Conservation (phyloP, 805 yeast genomes). For the Yamadazyma insecticola region DNA sequence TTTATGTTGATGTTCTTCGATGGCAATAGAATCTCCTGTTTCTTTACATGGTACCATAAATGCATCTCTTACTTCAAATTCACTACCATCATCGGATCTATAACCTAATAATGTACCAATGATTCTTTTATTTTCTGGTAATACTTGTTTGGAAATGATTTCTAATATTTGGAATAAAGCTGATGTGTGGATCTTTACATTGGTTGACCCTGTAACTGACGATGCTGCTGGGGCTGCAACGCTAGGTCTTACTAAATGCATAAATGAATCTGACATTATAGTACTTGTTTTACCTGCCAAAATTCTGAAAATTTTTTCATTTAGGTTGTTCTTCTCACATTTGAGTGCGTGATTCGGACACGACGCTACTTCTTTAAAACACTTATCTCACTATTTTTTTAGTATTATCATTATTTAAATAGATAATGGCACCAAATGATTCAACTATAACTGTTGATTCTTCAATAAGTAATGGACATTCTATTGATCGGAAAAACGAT, state of each 20-base stretch:
- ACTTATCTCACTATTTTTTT: too few relatives aligned
- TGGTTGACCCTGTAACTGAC: conserved; percentile 44
- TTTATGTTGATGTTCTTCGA: conserved; percentile 73
- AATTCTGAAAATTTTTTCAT: conserved; percentile 5
- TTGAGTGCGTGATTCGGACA: too few relatives aligned
- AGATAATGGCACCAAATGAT: too few relatives aligned
- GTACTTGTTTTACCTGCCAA: not conserved
- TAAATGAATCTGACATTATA: conserved; percentile 30
- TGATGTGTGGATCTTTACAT: conserved; percentile 57
- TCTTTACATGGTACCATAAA: conserved; percentile 79
- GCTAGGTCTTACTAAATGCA: conserved; percentile 49
- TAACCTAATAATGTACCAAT: conserved; percentile 81
- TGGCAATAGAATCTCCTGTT: conserved; percentile 67
- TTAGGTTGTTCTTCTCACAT: too few relatives aligned
- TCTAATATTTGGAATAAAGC: conserved; percentile 77
- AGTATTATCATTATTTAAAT: too few relatives aligned
- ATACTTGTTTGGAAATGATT: conserved; percentile 52
- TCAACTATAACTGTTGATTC: too few relatives aligned
- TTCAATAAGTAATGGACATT: not conserved
- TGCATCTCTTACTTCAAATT: conserved; percentile 67
- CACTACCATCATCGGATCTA: conserved; percentile 79
- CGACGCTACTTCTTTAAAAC: too few relatives aligned
- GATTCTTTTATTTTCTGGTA: conserved; percentile 46
- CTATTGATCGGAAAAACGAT: not conserved
- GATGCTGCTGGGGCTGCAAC: conserved; percentile 43